These are phyloP conservation scores for Diaporthe sp. DNA, from an alignment of 2,329 filamentous ascomycete species.

Conservation along the genomic window DNA sequence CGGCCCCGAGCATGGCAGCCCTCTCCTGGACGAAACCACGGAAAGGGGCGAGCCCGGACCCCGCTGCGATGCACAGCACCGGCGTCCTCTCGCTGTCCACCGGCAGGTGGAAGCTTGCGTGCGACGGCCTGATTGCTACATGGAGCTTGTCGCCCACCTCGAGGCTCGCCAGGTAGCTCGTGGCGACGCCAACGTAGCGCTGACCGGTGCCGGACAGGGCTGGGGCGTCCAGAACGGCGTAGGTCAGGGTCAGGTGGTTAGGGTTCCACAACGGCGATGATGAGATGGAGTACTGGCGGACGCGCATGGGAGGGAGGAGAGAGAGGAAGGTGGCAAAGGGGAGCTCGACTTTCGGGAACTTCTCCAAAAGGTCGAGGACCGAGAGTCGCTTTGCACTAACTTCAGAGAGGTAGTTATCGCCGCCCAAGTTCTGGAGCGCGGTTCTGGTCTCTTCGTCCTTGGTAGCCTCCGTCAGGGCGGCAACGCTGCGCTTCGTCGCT, in stretches of 20 bases:
- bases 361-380: conserved; percentile 73
- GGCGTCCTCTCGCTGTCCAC: conserved; percentile 59
- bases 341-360: conserved; percentile 65
- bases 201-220: conserved; percentile 63
- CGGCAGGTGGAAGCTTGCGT: conserved; percentile 63
- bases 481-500: conserved; percentile 69
- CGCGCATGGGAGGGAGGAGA: conserved; percentile 74
- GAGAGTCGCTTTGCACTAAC: conserved; percentile 65
- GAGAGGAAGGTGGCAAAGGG: conserved; percentile 71
- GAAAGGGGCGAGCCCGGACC: conserved; percentile 72
- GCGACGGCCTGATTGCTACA: conserved; percentile 63
- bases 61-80: conserved; percentile 65
- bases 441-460: conserved; percentile 57
- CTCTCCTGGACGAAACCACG: conserved; percentile 74
- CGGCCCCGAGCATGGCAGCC: conserved; percentile 62
- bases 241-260: conserved; percentile 73
- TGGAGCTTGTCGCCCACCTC: conserved; percentile 57
- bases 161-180: conserved; percentile 69
- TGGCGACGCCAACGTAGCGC: conserved; percentile 68
- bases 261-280: conserved; percentile 75
- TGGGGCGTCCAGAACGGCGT: conserved; percentile 72
- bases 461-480: conserved; percentile 62
- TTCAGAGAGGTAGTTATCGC: conserved; percentile 54
- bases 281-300: conserved; percentile 72
- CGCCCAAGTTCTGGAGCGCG: conserved; percentile 54